phyloP scores from a whole-genome alignment of 2,329 filamentous ascomycete species.

The Colletotrichum acutatum region DNA sequence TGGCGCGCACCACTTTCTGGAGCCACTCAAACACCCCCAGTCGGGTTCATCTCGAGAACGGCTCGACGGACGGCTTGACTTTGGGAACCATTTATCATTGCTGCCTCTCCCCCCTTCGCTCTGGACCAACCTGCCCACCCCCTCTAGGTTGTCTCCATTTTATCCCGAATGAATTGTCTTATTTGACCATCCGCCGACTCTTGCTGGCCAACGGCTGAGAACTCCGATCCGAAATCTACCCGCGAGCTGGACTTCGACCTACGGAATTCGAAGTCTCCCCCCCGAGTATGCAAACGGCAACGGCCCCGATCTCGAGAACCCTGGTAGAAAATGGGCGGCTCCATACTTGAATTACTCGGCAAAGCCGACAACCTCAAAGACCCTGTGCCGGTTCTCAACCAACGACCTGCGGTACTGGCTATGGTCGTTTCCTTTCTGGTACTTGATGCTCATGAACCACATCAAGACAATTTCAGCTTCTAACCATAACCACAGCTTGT shows the following conservation, averaged over 20 bases:
- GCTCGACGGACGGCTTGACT: not conserved
- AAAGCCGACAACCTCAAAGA: conserved; percentile 36
- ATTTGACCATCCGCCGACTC: not conserved
- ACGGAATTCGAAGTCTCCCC: not conserved
- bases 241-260: not conserved
- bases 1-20: conserved; percentile 12
- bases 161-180: not conserved
- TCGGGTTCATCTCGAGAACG: conserved; percentile 25
- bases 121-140: not conserved
- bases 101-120: not conserved
- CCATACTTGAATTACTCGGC: conserved; percentile 36
- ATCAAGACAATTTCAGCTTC: not conserved
- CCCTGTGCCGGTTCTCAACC: conserved; percentile 34
- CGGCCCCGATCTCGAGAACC: not conserved
- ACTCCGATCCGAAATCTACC: not conserved
- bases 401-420: conserved; percentile 27
- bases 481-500: not conserved
- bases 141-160: not conserved
- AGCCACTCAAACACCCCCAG: conserved; percentile 12
- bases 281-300: conserved; percentile 20
- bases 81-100: conserved; percentile 16
- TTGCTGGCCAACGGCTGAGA: not conserved
- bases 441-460: not conserved
- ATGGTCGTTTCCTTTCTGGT: conserved; percentile 36
- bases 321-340: conserved; percentile 25